A percentile compares a stretch with the other conserved stretches of the same genome.
Conservation (phyloP, 2,329 filamentous ascomycete genomes). For the Tolypocladium pustulatum region DNA sequence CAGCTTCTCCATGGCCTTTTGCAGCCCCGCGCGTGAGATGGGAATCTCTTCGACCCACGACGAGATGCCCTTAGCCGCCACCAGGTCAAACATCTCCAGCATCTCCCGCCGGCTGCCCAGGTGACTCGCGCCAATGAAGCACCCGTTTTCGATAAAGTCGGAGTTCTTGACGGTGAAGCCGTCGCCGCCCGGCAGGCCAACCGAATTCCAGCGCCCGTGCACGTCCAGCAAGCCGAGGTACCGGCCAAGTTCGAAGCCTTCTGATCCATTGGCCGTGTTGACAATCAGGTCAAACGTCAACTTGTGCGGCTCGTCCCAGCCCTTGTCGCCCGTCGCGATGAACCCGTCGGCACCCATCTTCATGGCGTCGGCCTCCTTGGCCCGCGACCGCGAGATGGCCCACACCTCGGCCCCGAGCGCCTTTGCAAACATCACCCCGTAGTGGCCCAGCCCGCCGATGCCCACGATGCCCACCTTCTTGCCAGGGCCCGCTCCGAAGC, state of each 20-base stretch:
- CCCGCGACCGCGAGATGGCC: constrained; percentile 49
- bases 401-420: constrained; percentile 53
- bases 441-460: constrained; percentile 62
- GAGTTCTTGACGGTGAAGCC: constrained; percentile 63
- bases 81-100: constrained; percentile 60
- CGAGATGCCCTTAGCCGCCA: constrained; percentile 57
- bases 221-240: constrained; percentile 76
- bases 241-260: constrained; percentile 55
- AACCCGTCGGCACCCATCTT: constrained; percentile 52
- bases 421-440: constrained; percentile 59
- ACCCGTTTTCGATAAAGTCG: constrained; percentile 65
- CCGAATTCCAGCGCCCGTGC: constrained; percentile 69
- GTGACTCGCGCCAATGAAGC: constrained; percentile 61
- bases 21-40: constrained; percentile 61
- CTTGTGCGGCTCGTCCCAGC: constrained; percentile 45
- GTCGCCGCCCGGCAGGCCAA: constrained; percentile 69
- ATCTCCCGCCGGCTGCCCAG: constrained; percentile 61
- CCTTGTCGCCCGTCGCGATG: constrained; percentile 45
- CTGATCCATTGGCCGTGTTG: constrained; percentile 61
- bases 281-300: constrained; percentile 67
- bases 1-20: constrained; percentile 58
- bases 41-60: constrained; percentile 65
- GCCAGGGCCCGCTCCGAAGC: constrained; percentile 64
- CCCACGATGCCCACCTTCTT: constrained; percentile 72
- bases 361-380: constrained; percentile 48